Conservation (phyloP, 495 filamentous ascomycete genomes). For the Penicillium steckii region DNA sequence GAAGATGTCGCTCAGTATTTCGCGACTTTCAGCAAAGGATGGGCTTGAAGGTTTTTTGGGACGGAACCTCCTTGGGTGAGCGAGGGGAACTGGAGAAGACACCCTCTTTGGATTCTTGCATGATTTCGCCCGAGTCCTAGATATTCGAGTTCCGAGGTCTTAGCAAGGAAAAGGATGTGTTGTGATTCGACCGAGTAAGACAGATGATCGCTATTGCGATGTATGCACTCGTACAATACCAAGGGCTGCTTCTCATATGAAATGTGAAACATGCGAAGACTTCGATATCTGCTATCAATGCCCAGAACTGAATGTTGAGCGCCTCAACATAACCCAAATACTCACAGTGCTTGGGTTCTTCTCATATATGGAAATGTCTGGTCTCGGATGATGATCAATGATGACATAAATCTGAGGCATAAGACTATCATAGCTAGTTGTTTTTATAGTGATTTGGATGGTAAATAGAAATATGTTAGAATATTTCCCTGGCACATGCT, state of each 20-base stretch:
- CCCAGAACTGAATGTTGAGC: neutral
- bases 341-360: conserved; percentile 1
- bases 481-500: too few relatives aligned
- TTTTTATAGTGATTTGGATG: too few relatives aligned
- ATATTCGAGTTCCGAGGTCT: neutral
- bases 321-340: too few relatives aligned
- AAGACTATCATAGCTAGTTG: too few relatives aligned
- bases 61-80: conserved; percentile 4
- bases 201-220: neutral
- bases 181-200: neutral
- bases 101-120: neutral
- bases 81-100: neutral
- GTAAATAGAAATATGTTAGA: neutral
- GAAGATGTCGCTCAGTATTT: neutral
- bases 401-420: too few relatives aligned
- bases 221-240: neutral
- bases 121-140: neutral
- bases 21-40: neutral
- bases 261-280: neutral
- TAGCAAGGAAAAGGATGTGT: neutral
- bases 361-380: neutral
- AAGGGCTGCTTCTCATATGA: neutral
- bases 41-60: neutral
- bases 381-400: too few relatives aligned
- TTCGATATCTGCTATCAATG: conserved; percentile 5